A percentile compares a stretch with the other conserved stretches of the same genome.
Evolutionary conservation across 2,329 filamentous ascomycete species (phyloP).

Genomic region (Paraphoma chrysanthemicola): DNA sequence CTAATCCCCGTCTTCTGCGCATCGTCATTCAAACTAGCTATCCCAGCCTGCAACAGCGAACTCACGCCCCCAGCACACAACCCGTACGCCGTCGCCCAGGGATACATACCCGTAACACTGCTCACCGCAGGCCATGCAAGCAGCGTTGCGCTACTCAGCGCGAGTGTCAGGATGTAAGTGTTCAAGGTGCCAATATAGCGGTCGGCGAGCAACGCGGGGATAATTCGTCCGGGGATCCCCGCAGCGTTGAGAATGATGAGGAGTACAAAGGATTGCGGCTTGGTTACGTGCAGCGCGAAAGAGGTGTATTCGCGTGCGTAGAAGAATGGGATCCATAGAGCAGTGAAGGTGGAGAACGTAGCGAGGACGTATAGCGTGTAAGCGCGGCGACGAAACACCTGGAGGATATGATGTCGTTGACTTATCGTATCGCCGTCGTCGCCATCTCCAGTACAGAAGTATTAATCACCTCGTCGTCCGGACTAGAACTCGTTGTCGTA

Average conservation of each 20-base stretch:
- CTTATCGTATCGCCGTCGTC: too few species aligned
- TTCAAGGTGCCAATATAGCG: constrained; percentile 48
- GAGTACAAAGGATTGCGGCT: not conserved
- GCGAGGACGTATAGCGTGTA: constrained; percentile 40
- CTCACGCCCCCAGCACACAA: constrained; percentile 13
- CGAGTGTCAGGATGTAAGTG: constrained; percentile 56
- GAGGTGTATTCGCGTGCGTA: not conserved
- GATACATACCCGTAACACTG: constrained; percentile 9
- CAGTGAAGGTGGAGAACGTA: constrained; percentile 29
- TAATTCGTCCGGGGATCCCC: constrained; percentile 58
- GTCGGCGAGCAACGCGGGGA: constrained; percentile 47
- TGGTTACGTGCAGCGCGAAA: not conserved
- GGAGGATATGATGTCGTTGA: too few species aligned
- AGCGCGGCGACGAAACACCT: constrained; percentile 43
- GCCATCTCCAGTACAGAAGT: too few species aligned
- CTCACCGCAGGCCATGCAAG: constrained; percentile 18
- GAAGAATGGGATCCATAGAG: not conserved
- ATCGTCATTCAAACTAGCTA: constrained; percentile 13
- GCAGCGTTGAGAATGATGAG: constrained; percentile 40
- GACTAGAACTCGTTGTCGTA: too few species aligned
- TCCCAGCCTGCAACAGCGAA: constrained; percentile 6
- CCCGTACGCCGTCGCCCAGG: constrained; percentile 16
- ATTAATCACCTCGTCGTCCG: too few species aligned
- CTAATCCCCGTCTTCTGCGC: constrained; percentile 24
- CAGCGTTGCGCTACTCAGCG: constrained; percentile 51